Evolutionary conservation across 306 rosid species (phyloP).

Genomic region (Acacia confusa): DNA sequence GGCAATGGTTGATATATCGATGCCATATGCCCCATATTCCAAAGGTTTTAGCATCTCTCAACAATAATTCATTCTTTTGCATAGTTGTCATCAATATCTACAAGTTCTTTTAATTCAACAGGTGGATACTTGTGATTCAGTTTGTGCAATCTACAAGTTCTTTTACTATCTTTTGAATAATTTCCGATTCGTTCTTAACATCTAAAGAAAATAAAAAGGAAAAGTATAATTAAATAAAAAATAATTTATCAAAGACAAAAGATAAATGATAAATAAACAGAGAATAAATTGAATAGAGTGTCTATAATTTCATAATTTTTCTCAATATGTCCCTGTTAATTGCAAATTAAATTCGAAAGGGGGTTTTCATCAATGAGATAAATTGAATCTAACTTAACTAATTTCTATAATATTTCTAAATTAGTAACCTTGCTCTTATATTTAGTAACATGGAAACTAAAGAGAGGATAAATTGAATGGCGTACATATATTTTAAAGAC

Average conservation of each 20-base stretch:
- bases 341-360: no score
- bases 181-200: neutral
- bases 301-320: no score
- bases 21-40: constrained; percentile 13
- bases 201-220: neutral
- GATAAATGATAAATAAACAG: neutral
- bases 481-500: no score
- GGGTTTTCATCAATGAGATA: no score
- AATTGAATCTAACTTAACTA: no score
- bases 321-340: no score
- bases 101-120: neutral
- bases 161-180: neutral
- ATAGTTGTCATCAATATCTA: neutral
- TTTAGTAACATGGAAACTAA: no score
- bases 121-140: neutral
- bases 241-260: neutral
- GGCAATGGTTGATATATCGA: neutral
- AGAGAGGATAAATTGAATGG: neutral
- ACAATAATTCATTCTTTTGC: neutral
- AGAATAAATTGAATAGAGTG: no score
- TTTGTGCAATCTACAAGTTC: neutral
- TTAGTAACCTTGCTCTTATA: no score
- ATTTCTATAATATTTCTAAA: no score
- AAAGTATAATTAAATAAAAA: neutral
- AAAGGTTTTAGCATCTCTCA: neutral